Evolutionary conservation across 2,329 filamentous ascomycete species (phyloP).

Genomic region (Sporothrix pallida): DNA sequence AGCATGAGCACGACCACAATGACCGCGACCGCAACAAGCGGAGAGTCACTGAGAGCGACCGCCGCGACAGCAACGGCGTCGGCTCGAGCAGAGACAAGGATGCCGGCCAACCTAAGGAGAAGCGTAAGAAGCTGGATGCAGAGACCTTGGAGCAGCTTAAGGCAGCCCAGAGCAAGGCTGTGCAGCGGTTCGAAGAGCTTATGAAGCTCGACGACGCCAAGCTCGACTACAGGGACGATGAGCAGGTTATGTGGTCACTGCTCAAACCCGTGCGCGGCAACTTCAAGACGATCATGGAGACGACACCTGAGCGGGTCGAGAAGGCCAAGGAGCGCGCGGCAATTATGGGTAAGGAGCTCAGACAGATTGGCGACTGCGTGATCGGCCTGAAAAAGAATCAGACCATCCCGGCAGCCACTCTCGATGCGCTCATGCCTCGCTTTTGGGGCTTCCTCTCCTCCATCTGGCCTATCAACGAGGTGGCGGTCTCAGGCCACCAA

Average conservation of each 20-base stretch:
- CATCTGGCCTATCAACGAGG: conserved; percentile 49
- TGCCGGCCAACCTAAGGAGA: conserved; percentile 44
- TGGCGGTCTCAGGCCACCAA: conserved; percentile 47
- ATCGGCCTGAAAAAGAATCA: conserved; percentile 44
- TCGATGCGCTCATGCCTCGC: conserved; percentile 47
- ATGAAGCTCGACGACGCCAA: conserved; percentile 47
- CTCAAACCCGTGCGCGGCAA: conserved; percentile 47
- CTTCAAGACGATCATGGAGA: conserved; percentile 49
- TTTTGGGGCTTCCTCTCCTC: conserved; percentile 51
- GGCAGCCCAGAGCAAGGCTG: conserved; percentile 45
- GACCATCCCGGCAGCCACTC: conserved; percentile 41
- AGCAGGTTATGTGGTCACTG: conserved; percentile 49
- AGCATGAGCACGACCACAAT: conserved; percentile 61
- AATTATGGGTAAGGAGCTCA: conserved; percentile 48
- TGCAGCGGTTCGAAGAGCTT: conserved; percentile 48
- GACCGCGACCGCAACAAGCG: conserved; percentile 54
- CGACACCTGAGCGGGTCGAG: conserved; percentile 42
- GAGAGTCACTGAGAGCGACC: conserved; percentile 40
- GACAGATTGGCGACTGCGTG: conserved; percentile 47
- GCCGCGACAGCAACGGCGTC: conserved; percentile 38
- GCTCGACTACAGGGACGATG: conserved; percentile 45
- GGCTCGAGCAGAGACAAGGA: conserved; percentile 41
- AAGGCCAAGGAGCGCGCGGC: conserved; percentile 47
- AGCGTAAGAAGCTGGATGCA: conserved; percentile 46
- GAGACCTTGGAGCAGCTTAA: conserved; percentile 47